A percentile compares a stretch with the other conserved stretches of the same genome.
phyloP scores from a whole-genome alignment of 179 eudicot species.

The Vitellaria paradoxa region DNA sequence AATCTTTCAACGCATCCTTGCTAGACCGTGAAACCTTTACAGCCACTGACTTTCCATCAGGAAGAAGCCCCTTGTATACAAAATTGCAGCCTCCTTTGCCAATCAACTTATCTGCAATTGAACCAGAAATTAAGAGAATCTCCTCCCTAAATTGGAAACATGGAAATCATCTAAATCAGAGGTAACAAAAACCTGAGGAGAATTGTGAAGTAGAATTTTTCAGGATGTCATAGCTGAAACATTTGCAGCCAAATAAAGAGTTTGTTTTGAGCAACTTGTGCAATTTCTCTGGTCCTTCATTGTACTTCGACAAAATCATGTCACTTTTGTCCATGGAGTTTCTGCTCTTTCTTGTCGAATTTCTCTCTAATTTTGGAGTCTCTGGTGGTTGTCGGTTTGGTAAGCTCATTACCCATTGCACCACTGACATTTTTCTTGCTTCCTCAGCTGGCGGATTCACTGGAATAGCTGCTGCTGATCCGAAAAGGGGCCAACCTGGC shows the following conservation, averaged over 20 bases:
- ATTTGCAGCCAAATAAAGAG: constrained; percentile 47
- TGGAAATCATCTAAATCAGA: background rate
- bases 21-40: constrained; percentile 71
- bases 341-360: constrained; percentile 25
- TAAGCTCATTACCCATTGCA: constrained; percentile 88
- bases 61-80: constrained; percentile 81
- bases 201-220: constrained; percentile 68
- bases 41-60: constrained; percentile 74
- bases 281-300: constrained; percentile 47
- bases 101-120: constrained; percentile 59
- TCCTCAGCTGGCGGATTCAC: constrained; percentile 40
- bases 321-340: background rate
- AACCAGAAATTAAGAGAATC: background rate
- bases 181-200: constrained; percentile 53
- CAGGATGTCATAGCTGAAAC: constrained; percentile 63
- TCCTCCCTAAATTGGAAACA: background rate
- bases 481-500: constrained; percentile 94
- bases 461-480: constrained; percentile 35
- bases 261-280: constrained; percentile 33
- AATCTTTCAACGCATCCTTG: constrained; percentile 67
- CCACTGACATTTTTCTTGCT: constrained; percentile 85
- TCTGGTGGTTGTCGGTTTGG: constrained; percentile 66
- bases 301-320: constrained; percentile 22
- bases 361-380: constrained; percentile 44
- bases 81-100: constrained; percentile 81